phyloP scores from a whole-genome alignment of 129 eudicot species.

The Mikania micrantha region DNA sequence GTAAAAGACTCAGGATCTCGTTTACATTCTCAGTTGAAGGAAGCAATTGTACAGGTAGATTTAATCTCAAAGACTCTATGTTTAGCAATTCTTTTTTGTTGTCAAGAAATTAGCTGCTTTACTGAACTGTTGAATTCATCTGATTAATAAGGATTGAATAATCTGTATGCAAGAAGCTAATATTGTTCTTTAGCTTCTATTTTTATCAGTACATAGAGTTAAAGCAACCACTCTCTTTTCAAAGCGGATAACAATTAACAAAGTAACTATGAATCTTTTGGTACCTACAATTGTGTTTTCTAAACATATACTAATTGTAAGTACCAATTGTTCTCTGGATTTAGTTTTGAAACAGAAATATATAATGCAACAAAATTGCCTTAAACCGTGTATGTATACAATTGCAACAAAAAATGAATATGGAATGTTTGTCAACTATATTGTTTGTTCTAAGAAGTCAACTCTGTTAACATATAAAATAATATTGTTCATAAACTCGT shows the following conservation, averaged over 20 bases:
- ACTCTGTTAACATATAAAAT: background rate
- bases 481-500: background rate
- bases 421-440: background rate
- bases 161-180: background rate
- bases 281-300: background rate
- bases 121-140: background rate
- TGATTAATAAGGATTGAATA: background rate
- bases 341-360: background rate
- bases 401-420: background rate
- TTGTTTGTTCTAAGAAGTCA: background rate
- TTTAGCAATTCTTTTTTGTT: background rate
- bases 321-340: background rate
- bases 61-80: background rate
- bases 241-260: background rate
- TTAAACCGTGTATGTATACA: background rate
- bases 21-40: conserved; percentile 78
- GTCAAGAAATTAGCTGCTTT: background rate
- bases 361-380: background rate
- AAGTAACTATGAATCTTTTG: background rate
- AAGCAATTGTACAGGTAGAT: conserved; percentile 71
- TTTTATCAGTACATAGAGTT: conserved; percentile 8
- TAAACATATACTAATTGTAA: background rate
- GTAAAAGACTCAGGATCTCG: conserved; percentile 92
- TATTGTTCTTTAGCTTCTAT: background rate
- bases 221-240: background rate